Conservation (phyloP, 1,139 yeast genomes). For the Yamadazyma sp. region DNA sequence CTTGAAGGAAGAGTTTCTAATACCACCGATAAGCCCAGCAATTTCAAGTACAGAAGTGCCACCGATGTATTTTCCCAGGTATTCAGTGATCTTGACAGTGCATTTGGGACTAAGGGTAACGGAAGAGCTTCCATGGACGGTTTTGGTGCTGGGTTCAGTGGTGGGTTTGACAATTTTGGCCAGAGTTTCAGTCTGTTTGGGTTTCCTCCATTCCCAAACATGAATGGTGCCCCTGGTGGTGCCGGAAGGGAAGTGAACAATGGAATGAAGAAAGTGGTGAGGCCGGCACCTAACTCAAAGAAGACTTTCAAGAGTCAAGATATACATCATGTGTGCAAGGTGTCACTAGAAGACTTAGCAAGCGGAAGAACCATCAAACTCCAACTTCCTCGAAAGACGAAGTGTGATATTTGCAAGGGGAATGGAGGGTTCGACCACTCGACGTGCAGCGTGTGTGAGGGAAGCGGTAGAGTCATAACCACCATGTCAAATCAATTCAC, state of each 20-base stretch:
- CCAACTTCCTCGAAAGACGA: slow-evolving; percentile 38
- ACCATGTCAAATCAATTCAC: slow-evolving; percentile 34
- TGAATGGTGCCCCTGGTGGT: slow-evolving; percentile 2
- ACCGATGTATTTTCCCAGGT: slow-evolving; percentile 40
- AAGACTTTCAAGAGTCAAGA: slow-evolving; percentile 30
- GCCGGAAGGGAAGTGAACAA: too few relatives aligned
- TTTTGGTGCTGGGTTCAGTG: slow-evolving; percentile 11
- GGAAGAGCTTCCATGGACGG: not conserved
- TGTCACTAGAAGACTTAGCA: slow-evolving; percentile 36
- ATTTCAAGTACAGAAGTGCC: slow-evolving; percentile 15
- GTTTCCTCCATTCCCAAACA: slow-evolving; percentile 7
- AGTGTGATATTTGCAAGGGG: slow-evolving; percentile 37
- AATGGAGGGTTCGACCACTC: slow-evolving; percentile 37
- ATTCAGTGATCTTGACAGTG: slow-evolving; percentile 36
- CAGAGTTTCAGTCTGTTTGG: slow-evolving; percentile 11
- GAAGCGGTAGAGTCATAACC: slow-evolving; percentile 37
- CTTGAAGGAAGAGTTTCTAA: slow-evolving; percentile 28
- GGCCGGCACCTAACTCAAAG: slow-evolving; percentile 19
- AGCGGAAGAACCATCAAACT: slow-evolving; percentile 42
- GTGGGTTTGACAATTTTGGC: slow-evolving; percentile 4
- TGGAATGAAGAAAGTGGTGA: slow-evolving; percentile 22
- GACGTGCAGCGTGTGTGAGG: slow-evolving; percentile 37
- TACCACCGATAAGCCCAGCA: slow-evolving; percentile 11
- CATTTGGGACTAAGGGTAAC: slow-evolving; percentile 21
- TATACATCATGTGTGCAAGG: slow-evolving; percentile 43